Conservation (phyloP, 306 rosid species). For the Lotus japonicus region DNA sequence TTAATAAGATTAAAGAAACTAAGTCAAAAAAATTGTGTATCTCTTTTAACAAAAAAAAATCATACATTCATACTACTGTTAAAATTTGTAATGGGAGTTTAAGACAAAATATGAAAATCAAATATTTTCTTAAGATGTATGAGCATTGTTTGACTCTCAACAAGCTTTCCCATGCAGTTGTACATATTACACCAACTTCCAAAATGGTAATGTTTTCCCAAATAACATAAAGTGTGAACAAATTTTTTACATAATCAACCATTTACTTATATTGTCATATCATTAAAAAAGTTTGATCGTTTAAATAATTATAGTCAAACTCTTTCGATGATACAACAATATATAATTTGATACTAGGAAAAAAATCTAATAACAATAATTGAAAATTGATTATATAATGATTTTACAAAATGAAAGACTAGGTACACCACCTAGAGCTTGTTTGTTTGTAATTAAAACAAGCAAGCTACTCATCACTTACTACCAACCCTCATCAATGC, state of each 20-base stretch:
- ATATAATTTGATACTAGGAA: neutral
- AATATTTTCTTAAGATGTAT: neutral
- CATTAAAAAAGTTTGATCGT: neutral
- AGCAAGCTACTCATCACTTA: neutral
- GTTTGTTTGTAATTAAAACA: no score
- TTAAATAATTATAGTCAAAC: neutral
- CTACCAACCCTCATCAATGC: neutral
- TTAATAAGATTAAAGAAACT: no score
- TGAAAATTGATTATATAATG: neutral
- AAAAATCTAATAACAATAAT: neutral
- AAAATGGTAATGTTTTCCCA: neutral
- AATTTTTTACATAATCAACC: neutral
- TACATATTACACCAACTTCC: neutral
- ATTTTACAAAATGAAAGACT: neutral
- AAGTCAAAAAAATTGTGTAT: no score
- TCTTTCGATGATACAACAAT: neutral
- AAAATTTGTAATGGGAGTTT: neutral
- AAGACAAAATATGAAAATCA: neutral
- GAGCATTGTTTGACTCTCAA: neutral
- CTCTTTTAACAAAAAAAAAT: no score
- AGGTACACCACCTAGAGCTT: no score
- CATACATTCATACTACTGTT: no score
- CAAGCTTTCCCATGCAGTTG: neutral
- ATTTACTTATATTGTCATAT: neutral
- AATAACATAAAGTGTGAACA: neutral